Conservation (phyloP, 495 filamentous ascomycete genomes). For the Xylaria castorea region DNA sequence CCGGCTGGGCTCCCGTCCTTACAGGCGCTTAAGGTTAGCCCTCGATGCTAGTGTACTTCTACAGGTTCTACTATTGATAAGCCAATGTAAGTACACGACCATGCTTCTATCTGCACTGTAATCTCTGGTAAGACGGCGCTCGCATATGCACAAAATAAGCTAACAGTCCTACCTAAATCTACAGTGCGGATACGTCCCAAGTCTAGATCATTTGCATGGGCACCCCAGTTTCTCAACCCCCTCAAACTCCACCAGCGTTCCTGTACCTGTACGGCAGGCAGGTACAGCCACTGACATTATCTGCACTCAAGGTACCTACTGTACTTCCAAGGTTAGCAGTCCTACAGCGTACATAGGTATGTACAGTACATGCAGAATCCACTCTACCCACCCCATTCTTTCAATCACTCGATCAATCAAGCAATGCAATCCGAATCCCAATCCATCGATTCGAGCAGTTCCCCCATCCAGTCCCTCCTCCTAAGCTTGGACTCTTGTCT, state of each 20-base stretch:
- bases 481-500: neutral
- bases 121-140: neutral
- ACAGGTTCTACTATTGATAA: neutral
- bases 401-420: constrained; percentile 18
- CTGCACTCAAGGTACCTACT: neutral
- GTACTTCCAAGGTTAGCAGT: neutral
- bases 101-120: neutral
- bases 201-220: neutral
- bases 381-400: constrained; percentile 19
- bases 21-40: neutral
- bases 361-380: neutral
- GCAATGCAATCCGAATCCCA: constrained; percentile 9
- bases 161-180: neutral
- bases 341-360: neutral
- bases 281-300: neutral
- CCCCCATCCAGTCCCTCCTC: constrained; percentile 13
- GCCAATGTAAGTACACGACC: neutral
- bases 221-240: neutral
- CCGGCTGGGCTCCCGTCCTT: neutral
- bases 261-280: neutral
- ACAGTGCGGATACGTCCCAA: constrained; percentile 7
- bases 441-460: neutral
- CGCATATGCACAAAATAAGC: constrained; percentile 10
- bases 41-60: neutral
- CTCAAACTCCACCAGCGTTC: neutral